Evolutionary conservation across 1,284 basidiomycete species (phyloP), one percentile per base, ranked within the genome.

Genomic region (Marasmius sp.): DNA sequence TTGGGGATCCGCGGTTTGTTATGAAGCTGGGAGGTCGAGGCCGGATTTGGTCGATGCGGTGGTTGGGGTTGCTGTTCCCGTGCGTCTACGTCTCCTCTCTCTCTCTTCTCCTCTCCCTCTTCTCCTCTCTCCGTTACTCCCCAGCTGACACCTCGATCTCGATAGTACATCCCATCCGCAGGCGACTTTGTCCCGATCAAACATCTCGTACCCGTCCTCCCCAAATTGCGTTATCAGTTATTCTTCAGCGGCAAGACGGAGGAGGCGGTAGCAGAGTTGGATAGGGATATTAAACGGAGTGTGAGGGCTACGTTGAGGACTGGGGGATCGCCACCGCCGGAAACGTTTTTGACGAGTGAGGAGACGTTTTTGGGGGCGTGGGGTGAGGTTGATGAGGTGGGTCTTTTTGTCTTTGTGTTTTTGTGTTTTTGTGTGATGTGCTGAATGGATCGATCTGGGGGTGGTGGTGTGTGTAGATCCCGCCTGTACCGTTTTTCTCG

Each of bases 1-100:
- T 65, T 91, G 88, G 89, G 89, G 89, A 41, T 77, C 86, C 1
- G 79, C 83, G 59, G 66, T 84, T 1, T 91, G 88, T 67, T 87
- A 85, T 68, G 86, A 90, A 70, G 84, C 85, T 14, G 87, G 84
- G 1, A 80, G 87, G 11, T 77, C 81, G 73, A 76, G 87, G 20
- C 89, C 88, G 0, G 87, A 89, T 64, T 69, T 86, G 1, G 81
- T 91, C 68, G 77, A 72, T 2, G 86, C 76, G 1, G 81, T 90
- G n/a, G 73, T 87, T n/a, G 87, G 85, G 5, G 73, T 78, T 20
- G 79, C 81, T 2, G 74, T 88, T 58, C 89, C 88, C 0, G 88
- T 89, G 65, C 63, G 82, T 68, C n/a, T n/a, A n/a, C n/a, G n/a
- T n/a, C n/a, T n/a, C n/a, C n/a, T 22, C 22, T 10, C 52, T 27